phyloP scores from a whole-genome alignment of 805 yeast genomes.

The Starmerella sp. region DNA sequence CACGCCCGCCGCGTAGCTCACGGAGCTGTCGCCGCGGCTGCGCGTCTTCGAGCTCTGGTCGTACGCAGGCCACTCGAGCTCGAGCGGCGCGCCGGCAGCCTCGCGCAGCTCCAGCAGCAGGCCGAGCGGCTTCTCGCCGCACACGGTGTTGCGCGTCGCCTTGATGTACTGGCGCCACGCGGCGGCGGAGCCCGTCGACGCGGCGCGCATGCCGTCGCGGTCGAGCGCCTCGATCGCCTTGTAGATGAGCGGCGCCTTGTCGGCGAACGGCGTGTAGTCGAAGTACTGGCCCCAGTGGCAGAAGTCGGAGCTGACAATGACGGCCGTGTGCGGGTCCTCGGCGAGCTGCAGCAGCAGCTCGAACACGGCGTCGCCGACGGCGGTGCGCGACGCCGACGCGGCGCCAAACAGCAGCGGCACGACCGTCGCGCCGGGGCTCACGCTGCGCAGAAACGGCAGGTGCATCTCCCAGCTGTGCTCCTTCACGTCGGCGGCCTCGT shows the following conservation, averaged over 20 bases:
- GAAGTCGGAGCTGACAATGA: conserved; percentile 80
- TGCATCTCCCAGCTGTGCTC: conserved; percentile 97
- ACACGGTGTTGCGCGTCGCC: conserved; percentile 74
- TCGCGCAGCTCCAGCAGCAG: conserved; percentile 50
- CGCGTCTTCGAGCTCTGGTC: conserved; percentile 56
- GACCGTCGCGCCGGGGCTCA: conserved; percentile 37
- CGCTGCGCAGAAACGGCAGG: conserved; percentile 47
- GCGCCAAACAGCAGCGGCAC: conserved; percentile 76
- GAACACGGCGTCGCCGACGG: conserved; percentile 32
- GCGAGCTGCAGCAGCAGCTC: conserved; percentile 42
- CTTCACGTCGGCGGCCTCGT: conserved; percentile 52
- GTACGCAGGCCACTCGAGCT: conserved; percentile 65
- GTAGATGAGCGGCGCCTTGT: conserved; percentile 39
- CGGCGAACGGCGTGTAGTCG: conserved; percentile 31
- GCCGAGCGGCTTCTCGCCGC: conserved; percentile 79
- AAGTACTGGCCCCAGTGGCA: conserved; percentile 86
- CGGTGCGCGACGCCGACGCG: conserved; percentile 37
- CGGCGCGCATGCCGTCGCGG: conserved; percentile 52
- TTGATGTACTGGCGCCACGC: conserved; percentile 59
- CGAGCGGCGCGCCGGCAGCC: conserved; percentile 24
- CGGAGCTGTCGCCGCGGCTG: conserved; percentile 54
- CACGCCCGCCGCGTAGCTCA: conserved; percentile 82
- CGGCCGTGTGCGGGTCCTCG: conserved; percentile 45
- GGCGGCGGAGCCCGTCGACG: conserved; percentile 42
- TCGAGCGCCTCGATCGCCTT: conserved; percentile 68